Evolutionary conservation across 108 stramenopile genomes (phyloP), one percentile per base, ranked within the genome.

Genomic region (Fragilaria radians): DNA sequence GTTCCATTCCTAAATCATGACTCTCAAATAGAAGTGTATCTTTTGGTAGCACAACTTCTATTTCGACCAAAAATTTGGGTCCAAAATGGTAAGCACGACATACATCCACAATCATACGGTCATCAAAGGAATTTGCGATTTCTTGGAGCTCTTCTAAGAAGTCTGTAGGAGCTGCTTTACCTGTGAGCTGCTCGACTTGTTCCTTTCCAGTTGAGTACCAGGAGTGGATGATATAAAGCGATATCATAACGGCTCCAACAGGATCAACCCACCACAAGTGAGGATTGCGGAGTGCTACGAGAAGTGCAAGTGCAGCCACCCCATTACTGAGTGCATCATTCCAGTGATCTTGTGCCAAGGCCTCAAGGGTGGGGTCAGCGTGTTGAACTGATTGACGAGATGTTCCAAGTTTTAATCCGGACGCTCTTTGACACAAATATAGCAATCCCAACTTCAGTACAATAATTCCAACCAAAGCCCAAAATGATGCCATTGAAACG

Each of bases 61-160:
- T 53, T 71, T 97, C 96, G 18, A 97, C 96, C 59, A 94, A 64
- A 55, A 90, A 97, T 60, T 90, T 90, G 31, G 92, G 90, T 36
- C 96, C 96, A 73, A 97, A 97, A 57, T 97, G 94, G 61, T 97
- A 97, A 34, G 93, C 93, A 3, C 94, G 74, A 36, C 79, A 75
- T 5, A 88, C 79, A 63, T 97, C 96, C 22, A 94, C 88, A 27
- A 69, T 54, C 75, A 95, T 78, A 48, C 80, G 80, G 32, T 71
- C 73, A 66, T 95, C 91, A 68, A 94, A 92, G 45, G 72, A 70
- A 18, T 72, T 68, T 0, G 91, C 93, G 48, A 90, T 64, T 45
- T 89, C 77, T 22, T 71, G 54, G 5, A 96, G 34, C 52, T 94
- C 84, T 23, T 95, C 92, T 57, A 96, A 81, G 49, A 95, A 93